Percentiles rank a stretch among this genome's conserved stretches.
phyloP scores from a whole-genome alignment of 75 land plant species.

The Picea glauca region DNA sequence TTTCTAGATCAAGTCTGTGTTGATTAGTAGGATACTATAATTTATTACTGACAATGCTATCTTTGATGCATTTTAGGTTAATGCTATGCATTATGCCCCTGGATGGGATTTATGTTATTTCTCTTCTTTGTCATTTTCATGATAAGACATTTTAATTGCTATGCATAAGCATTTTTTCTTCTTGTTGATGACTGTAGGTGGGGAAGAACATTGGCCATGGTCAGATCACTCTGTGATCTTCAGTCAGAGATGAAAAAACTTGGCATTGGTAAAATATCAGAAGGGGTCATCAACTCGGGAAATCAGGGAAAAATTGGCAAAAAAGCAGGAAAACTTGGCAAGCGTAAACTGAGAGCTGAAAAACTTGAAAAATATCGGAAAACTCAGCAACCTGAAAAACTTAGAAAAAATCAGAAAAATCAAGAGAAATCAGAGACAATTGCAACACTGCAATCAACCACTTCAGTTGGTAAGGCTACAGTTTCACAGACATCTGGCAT shows the following conservation, averaged over 20 bases:
- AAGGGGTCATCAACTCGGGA: too few species aligned
- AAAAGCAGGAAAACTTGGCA: not conserved
- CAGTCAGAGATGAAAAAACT: slow-evolving; percentile 47
- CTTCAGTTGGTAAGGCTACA: not conserved
- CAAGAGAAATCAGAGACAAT: too few species aligned
- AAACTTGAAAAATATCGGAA: too few species aligned
- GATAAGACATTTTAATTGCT: not conserved
- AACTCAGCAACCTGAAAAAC: too few species aligned
- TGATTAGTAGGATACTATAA: too few species aligned
- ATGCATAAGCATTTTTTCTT: not conserved
- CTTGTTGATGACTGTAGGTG: slow-evolving; percentile 29
- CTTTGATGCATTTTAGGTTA: slow-evolving; percentile 3
- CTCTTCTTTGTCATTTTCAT: slow-evolving; percentile 2
- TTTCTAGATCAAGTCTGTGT: too few species aligned
- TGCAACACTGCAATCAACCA: too few species aligned
- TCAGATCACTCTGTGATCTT: slow-evolving; percentile 51
- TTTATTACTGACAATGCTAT: not conserved
- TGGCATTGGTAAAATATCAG: too few species aligned
- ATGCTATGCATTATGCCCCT: not conserved
- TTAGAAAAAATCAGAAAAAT: too few species aligned
- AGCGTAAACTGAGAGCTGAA: not conserved
- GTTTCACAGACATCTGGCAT: slow-evolving; percentile 3
- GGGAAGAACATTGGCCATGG: slow-evolving; percentile 59
- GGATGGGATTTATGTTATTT: slow-evolving; percentile 5
- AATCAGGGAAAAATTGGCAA: too few species aligned